Evolutionary conservation across 352 stramenopile species (phyloP).

Genomic region (Phytophthora constricta): DNA sequence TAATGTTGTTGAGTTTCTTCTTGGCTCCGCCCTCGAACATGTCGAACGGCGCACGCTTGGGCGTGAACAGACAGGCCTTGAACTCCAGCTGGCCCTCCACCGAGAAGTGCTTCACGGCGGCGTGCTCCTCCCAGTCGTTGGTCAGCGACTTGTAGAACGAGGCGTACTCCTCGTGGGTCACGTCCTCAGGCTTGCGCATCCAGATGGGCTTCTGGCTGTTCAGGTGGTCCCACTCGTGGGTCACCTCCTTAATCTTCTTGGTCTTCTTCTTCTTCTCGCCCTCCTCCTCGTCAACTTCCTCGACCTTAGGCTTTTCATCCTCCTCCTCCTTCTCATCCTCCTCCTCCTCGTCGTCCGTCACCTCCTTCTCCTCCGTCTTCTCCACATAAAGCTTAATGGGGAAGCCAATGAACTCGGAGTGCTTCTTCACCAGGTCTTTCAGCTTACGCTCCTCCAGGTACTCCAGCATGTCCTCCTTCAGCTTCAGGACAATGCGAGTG

Average conservation of each 20-base stretch:
- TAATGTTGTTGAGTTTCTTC: constrained; percentile 99
- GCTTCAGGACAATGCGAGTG: constrained; percentile 96
- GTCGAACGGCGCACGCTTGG: constrained; percentile 99
- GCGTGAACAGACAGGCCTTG: constrained; percentile 97
- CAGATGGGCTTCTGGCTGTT: constrained; percentile 99
- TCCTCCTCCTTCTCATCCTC: constrained; percentile 95
- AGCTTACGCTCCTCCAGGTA: constrained; percentile 99
- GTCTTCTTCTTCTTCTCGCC: constrained; percentile 99
- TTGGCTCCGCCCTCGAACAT: constrained; percentile 99
- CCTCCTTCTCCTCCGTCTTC: constrained; percentile 99
- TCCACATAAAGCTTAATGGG: constrained; percentile 99
- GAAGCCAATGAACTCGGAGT: constrained; percentile 99
- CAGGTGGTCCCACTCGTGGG: constrained; percentile 99
- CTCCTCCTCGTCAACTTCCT: constrained; percentile 97
- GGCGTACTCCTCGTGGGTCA: constrained; percentile 99
- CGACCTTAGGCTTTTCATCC: constrained; percentile 97
- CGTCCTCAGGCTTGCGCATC: constrained; percentile 99
- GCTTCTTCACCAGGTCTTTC: constrained; percentile 99
- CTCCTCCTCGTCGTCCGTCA: constrained; percentile 98
- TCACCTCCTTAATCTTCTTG: constrained; percentile 97
- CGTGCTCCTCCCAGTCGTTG: constrained; percentile 99
- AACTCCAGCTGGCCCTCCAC: constrained; percentile 99
- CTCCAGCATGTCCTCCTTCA: constrained; percentile 99
- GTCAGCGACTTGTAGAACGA: constrained; percentile 99
- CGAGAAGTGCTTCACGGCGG: constrained; percentile 98